phyloP scores from a whole-genome alignment of 177 flowering plant species.

The Telopea speciosissima region DNA sequence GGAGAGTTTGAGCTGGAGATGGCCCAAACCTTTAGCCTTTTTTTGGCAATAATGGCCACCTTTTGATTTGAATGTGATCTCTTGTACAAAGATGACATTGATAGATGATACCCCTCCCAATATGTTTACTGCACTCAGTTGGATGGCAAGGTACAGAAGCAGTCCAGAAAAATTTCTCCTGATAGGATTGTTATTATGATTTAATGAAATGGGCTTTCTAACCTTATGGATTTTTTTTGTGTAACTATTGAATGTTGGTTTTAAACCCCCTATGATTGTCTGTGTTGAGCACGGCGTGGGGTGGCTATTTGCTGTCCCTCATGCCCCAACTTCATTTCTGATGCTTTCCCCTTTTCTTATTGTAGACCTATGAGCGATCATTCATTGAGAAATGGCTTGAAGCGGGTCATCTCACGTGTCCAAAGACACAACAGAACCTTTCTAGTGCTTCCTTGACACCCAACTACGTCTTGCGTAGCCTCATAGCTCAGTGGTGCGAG shows the following conservation, averaged over 20 bases:
- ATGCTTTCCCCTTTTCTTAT: neutral
- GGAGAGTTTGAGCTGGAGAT: no score
- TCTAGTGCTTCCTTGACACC: constrained; percentile 66
- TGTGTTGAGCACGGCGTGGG: neutral
- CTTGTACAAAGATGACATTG: neutral
- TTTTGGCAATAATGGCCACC: no score
- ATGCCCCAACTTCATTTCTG: neutral
- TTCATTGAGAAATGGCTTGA: constrained; percentile 95
- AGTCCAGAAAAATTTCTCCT: neutral
- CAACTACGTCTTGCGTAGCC: constrained; percentile 88
- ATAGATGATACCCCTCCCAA: neutral
- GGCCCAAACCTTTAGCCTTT: no score
- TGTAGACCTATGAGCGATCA: constrained; percentile 87
- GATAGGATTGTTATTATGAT: neutral
- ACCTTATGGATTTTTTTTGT: neutral
- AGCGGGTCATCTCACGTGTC: constrained; percentile 90
- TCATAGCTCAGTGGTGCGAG: constrained; percentile 96
- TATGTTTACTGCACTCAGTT: neutral
- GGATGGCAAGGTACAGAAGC: neutral
- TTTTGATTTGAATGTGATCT: neutral
- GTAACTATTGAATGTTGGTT: neutral
- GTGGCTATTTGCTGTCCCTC: neutral
- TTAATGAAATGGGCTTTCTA: neutral
- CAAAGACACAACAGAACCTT: constrained; percentile 86
- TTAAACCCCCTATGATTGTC: neutral